phyloP scores from a whole-genome alignment of 129 eudicot genomes.

The Arctium lappa region DNA sequence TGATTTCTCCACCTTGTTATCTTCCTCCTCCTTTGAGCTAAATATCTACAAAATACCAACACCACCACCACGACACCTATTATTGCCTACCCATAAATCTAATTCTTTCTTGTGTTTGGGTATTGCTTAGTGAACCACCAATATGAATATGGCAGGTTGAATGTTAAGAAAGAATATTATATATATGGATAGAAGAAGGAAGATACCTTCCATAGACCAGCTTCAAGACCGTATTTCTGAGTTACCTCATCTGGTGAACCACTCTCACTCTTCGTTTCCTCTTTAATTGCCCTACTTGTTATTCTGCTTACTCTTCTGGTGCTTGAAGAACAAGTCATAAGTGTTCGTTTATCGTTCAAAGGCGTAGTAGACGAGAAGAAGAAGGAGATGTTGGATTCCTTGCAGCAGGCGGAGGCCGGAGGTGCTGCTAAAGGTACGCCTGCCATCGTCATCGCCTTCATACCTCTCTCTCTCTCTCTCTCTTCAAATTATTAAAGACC shows the following conservation, averaged over 20 bases:
- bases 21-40: constrained; percentile 65
- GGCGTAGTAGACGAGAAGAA: not conserved
- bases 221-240: constrained; percentile 90
- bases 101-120: not conserved
- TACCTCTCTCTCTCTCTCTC: not conserved
- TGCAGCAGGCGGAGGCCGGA: constrained; percentile 7
- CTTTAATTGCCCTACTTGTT: constrained; percentile 64
- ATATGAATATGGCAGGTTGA: not conserved
- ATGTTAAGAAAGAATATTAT: not conserved
- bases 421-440: constrained; percentile 13
- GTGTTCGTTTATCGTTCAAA: not conserved
- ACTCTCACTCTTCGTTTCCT: constrained; percentile 37
- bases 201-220: constrained; percentile 85
- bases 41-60: constrained; percentile 56
- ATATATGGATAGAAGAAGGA: not conserved
- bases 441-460: constrained; percentile 19
- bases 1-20: constrained; percentile 43
- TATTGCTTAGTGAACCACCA: not conserved
- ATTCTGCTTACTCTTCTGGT: constrained; percentile 1
- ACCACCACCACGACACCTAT: not conserved
- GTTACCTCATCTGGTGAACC: constrained; percentile 66
- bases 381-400: not conserved
- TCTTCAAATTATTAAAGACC: not conserved
- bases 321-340: not conserved
- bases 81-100: too few relatives aligned